Evolutionary conservation across 441 rosid genomes (phyloP), one percentile per base, ranked within the genome.

Genomic region (Manihot esculenta): DNA sequence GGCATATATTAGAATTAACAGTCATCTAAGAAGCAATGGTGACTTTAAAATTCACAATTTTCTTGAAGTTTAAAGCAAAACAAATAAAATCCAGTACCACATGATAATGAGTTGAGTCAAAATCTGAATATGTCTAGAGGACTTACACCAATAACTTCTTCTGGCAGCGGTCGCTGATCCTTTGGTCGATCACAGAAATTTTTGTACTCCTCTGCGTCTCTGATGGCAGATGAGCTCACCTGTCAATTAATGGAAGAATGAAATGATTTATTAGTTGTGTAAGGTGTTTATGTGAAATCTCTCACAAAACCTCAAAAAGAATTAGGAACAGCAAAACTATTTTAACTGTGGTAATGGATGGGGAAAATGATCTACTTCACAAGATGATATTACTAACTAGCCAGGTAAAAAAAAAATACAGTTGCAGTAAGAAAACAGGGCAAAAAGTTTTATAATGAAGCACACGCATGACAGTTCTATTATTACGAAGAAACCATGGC

Each of bases 161-260:
- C 96, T 24, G 97, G 93, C 58, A 82, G 83, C 0, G 90, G 98
- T 7, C 94, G 90, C 78, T 92, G 98, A 62, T 89, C 94, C 80
- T 75, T 92, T 5, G 92, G 74, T 2, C 93, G 87, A 77, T 92
- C 96, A 69, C 96, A 92, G 79, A 88, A 92, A 53, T 90, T 92
- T 78, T 79, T 94, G 71, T 92, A 92, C 80, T 94, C 97, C 60
- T 89, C 97, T 41, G 86, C 89, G 70, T 94, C 97, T 80, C 97
- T 88, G 69, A 92, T 88, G 14, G 93, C 97, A 76, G 82, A 89
- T 12, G 97, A 78, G 72, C 94, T 85, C 50, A 91, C 84, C 97
- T 91, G 80, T 62, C 72, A 20, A 64, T 27, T 71, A 70, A 60
- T 30, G 69, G 51, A 68, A 45, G 59, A 58, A 44, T 33, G 27